Base-by-base conservation (phyloP, 2,329 filamentous ascomycete genomes). In the Simplicillium sp. region DNA sequence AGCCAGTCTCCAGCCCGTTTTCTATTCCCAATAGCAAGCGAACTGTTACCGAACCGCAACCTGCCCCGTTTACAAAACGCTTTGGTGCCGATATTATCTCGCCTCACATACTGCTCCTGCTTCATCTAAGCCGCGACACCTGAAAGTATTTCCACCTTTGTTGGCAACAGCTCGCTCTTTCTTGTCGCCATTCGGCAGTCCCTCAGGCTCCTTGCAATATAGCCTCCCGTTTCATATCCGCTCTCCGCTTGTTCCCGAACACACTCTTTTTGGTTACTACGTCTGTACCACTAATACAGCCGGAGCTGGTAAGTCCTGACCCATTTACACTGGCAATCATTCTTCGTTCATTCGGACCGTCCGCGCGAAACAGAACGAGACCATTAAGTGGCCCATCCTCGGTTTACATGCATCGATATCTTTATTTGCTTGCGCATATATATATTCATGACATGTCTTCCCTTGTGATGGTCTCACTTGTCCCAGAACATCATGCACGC, bases 81-180 rank as follows among this genome's bases (percentile, higher is more conserved):
- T 46, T 47, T 48, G 58, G 58, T 61, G 52, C 51, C 57, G 57
- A 58, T 46, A 44, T 39, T 45, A 49, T 53, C 45, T 55, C 54
- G 51, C 49, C 52, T 57, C 49, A 50, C 55, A 48, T 50, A 41
- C 46, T 45, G 48, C 53, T 45, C 49, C 50, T 46, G 42, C 49
- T 46, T 45, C 46, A 43, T 45, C 45, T 49, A 47, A 49, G 47
- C 54, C 49, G 47, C 48, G 45, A 45, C 46, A 46, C 50, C 56
- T 9, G 20, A 25, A 51, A 58, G 53, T 56, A 54, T 55, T 40
- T 44, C 47, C 52, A 54, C 56, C 50, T 54, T 50, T 56, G 59
- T 57, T 61, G 60, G 60, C 52, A 51, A 57, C 52, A 48, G 20
- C 20, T 25, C 54, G 57, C 54, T 51, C 50, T 54, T 48, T 44